Evolutionary conservation across 495 filamentous ascomycete species (phyloP).

Genomic region (Bacidia rubella): DNA sequence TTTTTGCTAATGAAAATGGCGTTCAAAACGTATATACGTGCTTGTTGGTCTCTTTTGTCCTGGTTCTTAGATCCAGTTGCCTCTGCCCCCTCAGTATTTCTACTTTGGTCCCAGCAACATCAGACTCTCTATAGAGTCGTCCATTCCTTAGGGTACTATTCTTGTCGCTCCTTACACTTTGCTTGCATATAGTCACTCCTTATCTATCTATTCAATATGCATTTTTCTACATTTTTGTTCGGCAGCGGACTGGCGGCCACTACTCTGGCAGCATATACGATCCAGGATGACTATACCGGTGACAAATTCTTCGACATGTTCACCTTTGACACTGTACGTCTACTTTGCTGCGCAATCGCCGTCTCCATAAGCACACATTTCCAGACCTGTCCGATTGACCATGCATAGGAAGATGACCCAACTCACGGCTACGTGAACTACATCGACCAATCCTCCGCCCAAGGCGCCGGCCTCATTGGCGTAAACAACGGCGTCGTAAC

Average conservation of each 20-base stretch:
- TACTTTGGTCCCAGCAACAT: background rate
- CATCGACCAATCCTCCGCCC: constrained; percentile 41
- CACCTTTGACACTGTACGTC: constrained; percentile 31
- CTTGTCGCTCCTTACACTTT: constrained; percentile 11
- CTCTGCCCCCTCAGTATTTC: too few species aligned
- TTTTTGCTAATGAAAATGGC: constrained; percentile 2
- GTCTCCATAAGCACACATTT: constrained; percentile 12
- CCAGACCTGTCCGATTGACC: too few species aligned
- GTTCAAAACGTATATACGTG: background rate
- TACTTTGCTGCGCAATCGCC: constrained; percentile 19
- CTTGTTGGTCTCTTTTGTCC: background rate
- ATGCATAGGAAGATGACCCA: constrained; percentile 13
- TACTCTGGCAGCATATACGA: constrained; percentile 32
- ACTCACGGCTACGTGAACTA: constrained; percentile 33
- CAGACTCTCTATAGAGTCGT: constrained; percentile 6
- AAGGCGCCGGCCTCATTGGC: constrained; percentile 41
- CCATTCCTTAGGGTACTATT: constrained; percentile 7
- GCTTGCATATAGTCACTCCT: constrained; percentile 19
- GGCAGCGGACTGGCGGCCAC: constrained; percentile 29
- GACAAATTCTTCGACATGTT: constrained; percentile 44
- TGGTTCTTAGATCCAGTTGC: too few species aligned
- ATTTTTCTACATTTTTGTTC: constrained; percentile 30
- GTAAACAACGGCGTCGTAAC: constrained; percentile 35
- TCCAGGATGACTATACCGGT: constrained; percentile 33
- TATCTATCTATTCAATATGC: constrained; percentile 24